Base-by-base conservation (phyloP, 1,284 basidiomycete species). In the Dichomitus squalens region DNA sequence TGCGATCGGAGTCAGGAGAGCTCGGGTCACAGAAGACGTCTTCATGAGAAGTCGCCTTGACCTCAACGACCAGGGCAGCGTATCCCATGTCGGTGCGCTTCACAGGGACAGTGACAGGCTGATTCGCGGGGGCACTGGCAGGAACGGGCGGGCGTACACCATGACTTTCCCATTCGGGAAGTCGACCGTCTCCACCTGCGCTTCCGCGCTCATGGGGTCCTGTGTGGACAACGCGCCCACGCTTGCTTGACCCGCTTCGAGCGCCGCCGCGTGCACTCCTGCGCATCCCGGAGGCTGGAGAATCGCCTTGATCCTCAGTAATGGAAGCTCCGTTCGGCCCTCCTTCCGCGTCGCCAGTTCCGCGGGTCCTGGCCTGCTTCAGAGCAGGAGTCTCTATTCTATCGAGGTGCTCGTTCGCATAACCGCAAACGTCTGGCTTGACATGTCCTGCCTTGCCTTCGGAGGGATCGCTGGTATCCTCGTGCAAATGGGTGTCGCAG, bases 371-470 rank as follows among this genome's bases (percentile, higher is more conserved):
- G 39, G 21, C 38, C 21, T 16, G 18, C 21, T n/a, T n/a, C n/a
- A n/a, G n/a, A n/a, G n/a, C n/a, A n/a, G n/a, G 21, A 20, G 18
- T 18, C 18, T 21, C 12, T 12, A 53, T 23, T 9, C 4, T 7
- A 7, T 43, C 9, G 7, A 43, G 20, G 33, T 48, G 44, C 3
- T 25, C 21, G 2, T 29, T 29, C 4, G 52, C 43, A 33, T 55
- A 60, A 16, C 47, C 49, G 14, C 41, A 53, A 23, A 60, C 25
- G 41, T 56, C 54, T 18, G 58, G 54, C 18, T 60, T 60, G 16
- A n/a, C 9, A 20, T 20, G 18, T 39, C 38, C 38, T n/a, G n/a
- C 36, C 4, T 36, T 11, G n/a, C 52, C 52, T n/a, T n/a, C n/a
- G 8, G 54, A 1, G 0, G 14, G 16, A 18, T 44, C 59, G 6